Base-by-base conservation (phyloP, 2,329 filamentous ascomycete genomes). In the Fusarium torreyae region DNA sequence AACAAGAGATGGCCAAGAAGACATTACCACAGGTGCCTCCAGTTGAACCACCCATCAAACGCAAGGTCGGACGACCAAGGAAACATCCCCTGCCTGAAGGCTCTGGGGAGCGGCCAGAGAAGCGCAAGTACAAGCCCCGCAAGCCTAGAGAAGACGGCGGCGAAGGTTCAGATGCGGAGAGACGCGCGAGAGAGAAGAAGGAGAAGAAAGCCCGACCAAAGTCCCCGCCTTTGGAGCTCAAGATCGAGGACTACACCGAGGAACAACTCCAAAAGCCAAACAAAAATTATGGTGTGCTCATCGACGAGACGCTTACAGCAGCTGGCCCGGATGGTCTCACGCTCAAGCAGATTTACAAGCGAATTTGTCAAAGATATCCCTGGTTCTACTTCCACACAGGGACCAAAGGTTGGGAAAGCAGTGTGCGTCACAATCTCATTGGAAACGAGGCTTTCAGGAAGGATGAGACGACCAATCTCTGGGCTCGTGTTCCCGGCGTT, bases 321-420 rank as follows among this genome's bases (percentile, higher is more conserved):
- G 86, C 85, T 6, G 84, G 85, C 4, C 80, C 83, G 4, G 83
- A 87, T 5, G 87, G 87, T 6, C 77, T 89, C 42, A 86, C 85
- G 5, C 81, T 89, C 45, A 88, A 89, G 76, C 87, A 89, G 76
- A 88, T 89, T 56, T 89, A 89, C 78, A 89, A 89, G 76, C 82
- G 87, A 49, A 89, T 89, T 54, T 86, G 85, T 68, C 81, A 82
- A 62, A 82, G 82, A 69, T 89, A 89, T 69, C 87, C 87, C 11
- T 89, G 85, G 81, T 89, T 87, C 68, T 86, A 85, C 69, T 89
- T 89, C 71, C 82, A 81, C 55, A 86, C 87, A 18, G 87, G 88
- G 73, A 89, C 87, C 7, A 89, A 88, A 74, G 87, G 87, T n/a
- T 89, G 87, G 87, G 87, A 89, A 75, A 89, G 87, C 69, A 89